Evolutionary conservation across 345 rosid genomes (phyloP).

Genomic region (Eucalyptus marginata): DNA sequence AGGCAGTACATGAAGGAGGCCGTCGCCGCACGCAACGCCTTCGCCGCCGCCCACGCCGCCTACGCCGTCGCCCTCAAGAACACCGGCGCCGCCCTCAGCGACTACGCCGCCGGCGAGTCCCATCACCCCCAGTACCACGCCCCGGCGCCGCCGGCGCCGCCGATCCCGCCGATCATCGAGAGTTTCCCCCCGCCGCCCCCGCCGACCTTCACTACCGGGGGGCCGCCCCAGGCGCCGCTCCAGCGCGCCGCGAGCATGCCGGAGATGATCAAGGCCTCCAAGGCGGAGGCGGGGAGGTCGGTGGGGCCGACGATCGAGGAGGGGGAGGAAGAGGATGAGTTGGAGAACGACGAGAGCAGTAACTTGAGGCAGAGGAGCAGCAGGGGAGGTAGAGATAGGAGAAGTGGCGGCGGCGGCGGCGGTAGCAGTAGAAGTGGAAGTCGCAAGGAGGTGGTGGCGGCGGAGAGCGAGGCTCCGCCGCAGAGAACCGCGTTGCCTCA

Average conservation of each 20-base stretch:
- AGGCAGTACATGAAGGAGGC: constrained; percentile 66
- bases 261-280: constrained; percentile 58
- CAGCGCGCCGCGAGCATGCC: constrained; percentile 81
- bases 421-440: constrained; percentile 9
- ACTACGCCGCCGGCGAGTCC: constrained; percentile 65
- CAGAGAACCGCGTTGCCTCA: constrained; percentile 1
- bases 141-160: too few relatives aligned
- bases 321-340: constrained; percentile 35
- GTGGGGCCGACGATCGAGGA: constrained; percentile 37
- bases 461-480: not conserved
- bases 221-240: constrained; percentile 9
- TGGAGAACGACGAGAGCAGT: constrained; percentile 21
- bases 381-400: not conserved
- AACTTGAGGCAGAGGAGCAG: constrained; percentile 51
- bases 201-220: not conserved
- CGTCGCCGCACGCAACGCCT: constrained; percentile 69
- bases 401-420: not conserved
- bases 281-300: constrained; percentile 12
- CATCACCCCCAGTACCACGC: constrained; percentile 13
- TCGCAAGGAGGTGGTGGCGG: constrained; percentile 5
- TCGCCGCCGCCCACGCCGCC: constrained; percentile 94
- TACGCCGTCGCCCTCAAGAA: constrained; percentile 68
- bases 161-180: too few relatives aligned
- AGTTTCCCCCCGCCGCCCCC: constrained; percentile 58
- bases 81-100: constrained; percentile 94